Base-by-base conservation (phyloP, 2,329 filamentous ascomycete species). In the Fusarium odoratissimum region DNA sequence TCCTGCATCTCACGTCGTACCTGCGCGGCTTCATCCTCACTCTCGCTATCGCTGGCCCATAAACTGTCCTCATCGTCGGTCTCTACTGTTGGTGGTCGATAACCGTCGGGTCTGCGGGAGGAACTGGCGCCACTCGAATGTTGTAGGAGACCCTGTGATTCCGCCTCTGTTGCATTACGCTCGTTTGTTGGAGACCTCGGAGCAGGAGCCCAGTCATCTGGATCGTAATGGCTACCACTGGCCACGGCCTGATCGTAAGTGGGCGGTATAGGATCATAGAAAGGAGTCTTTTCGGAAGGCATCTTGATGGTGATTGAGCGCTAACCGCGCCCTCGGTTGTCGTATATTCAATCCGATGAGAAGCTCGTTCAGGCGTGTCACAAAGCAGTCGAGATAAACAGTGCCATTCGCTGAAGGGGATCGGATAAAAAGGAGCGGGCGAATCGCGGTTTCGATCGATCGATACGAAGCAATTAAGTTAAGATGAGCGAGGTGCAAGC, bases 1-100 rank as follows among this genome's bases (percentile, higher is more conserved):
- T 98, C 93, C 79, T 97, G 90, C 84, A 98, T 92, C 82, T 96
- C 93, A 74, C 92, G 89, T 71, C 93, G 91, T 76, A 96, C 87
- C 71, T 91, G 90, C 37, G 89, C 90, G 41, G 90, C 90, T 73
- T 93, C 88, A 37, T 81, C 80, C 54, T 84, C 84, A 58, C 82
- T 84, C 16, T 84, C 84, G 28, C 82, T 83, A 33, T 86, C 84
- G 83, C 81, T 84, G 84, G 87, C 81, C 82, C 89, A 84, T 31
- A 86, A 79, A 73, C 86, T 86, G 66, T 86, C 87, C 71, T 95
- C 92, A 68, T 91, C 92, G 64, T 94, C 95, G 3, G 84, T 87
- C 81, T 96, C 93, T 70, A 95, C 95, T 3, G 93, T 95, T 3
- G 95, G 95, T 41, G 92, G 89, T 37, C 91, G 91, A 82, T 98